Evolutionary conservation across 2,329 filamentous ascomycete genomes (phyloP).

Genomic region (Xylariales sp.): DNA sequence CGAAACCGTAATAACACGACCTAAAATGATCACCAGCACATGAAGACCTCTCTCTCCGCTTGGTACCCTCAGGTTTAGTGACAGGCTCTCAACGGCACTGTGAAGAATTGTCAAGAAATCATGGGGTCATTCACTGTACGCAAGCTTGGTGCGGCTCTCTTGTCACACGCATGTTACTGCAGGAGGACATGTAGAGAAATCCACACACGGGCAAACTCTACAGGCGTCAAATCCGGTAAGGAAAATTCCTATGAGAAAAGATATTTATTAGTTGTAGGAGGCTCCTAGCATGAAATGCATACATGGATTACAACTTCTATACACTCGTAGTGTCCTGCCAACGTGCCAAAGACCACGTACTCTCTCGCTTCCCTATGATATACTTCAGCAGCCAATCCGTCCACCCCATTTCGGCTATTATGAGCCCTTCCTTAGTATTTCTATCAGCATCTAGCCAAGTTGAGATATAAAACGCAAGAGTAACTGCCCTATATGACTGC

Average conservation of each 20-base stretch:
- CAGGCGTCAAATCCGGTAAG: conserved; percentile 17
- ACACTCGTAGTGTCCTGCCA: conserved; percentile 16
- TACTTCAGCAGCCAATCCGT: background rate
- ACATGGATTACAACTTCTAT: conserved; percentile 10
- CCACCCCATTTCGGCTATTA: background rate
- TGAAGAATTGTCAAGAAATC: conserved; percentile 28
- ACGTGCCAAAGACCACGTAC: background rate
- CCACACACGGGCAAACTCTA: conserved; percentile 14
- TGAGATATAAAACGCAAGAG: conserved; percentile 8
- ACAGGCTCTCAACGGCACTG: conserved; percentile 17
- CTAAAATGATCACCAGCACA: conserved; percentile 38
- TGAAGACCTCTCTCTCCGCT: conserved; percentile 35
- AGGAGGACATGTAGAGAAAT: conserved; percentile 26
- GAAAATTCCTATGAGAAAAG: background rate
- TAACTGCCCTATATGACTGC: conserved; percentile 17
- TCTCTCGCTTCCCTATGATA: background rate
- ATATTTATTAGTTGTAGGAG: conserved; percentile 2
- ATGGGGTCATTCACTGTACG: conserved; percentile 25
- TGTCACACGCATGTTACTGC: conserved; percentile 32
- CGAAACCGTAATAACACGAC: conserved; percentile 41
- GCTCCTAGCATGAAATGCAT: conserved; percentile 2
- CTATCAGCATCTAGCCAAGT: background rate
- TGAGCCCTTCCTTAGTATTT: conserved; percentile 1
- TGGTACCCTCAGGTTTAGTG: conserved; percentile 8
- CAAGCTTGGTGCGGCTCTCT: conserved; percentile 33